These are phyloP conservation scores for Venturia aucupariae DNA, from an alignment of 2,329 filamentous ascomycete species.

Conservation along the genomic window DNA sequence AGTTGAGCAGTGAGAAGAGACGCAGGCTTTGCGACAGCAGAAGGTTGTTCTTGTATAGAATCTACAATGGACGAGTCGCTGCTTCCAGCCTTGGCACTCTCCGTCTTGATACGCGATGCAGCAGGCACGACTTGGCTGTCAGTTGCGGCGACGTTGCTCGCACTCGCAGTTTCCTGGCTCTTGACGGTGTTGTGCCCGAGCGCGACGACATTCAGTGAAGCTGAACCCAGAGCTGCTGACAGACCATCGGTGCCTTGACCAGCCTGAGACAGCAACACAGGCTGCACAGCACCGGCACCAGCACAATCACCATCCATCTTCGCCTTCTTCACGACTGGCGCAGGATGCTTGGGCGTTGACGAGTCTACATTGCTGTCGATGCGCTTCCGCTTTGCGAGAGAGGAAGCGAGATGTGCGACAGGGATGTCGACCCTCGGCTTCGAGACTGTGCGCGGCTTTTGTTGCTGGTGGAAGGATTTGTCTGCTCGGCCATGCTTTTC, in stretches of 20 bases:
- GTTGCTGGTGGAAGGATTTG: conserved; percentile 29
- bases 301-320: conserved; percentile 18
- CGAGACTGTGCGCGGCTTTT: conserved; percentile 21
- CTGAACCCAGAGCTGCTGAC: not conserved
- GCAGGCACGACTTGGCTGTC: not conserved
- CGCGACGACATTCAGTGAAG: not conserved
- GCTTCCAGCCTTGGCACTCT: not conserved
- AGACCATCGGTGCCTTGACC: conserved; percentile 5
- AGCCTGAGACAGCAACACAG: not conserved
- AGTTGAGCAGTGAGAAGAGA: not conserved
- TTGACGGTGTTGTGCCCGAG: conserved; percentile 2
- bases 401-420: conserved; percentile 21
- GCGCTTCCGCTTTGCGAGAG: conserved; percentile 50
- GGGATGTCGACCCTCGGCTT: conserved; percentile 38
- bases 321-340: conserved; percentile 25
- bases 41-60: conserved; percentile 5
- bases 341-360: conserved; percentile 22
- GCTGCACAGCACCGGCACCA: conserved; percentile 14
- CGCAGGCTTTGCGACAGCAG: not conserved
- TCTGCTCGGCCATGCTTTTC: conserved; percentile 28
- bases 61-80: not conserved
- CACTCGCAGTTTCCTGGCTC: not conserved
- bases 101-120: not conserved
- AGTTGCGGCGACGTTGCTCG: not conserved
- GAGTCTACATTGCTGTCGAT: conserved; percentile 35